A percentile compares a stretch with the other conserved stretches of the same genome.
These are phyloP conservation scores for Neoscytalidium dimidiatum DNA, from an alignment of 2,329 filamentous ascomycete genomes.

Conservation along the genomic window DNA sequence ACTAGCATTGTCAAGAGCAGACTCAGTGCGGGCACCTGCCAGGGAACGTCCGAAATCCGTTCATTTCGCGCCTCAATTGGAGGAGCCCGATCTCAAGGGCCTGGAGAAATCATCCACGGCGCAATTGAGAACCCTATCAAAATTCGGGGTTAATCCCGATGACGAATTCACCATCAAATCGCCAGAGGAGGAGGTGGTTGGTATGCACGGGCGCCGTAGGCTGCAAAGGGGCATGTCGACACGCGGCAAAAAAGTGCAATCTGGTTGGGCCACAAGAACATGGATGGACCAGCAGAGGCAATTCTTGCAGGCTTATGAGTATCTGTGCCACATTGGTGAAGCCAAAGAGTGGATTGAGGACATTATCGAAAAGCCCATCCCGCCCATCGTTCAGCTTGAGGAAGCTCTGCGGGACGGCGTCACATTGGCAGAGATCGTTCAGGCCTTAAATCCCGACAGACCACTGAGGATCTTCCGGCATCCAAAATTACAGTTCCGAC, in stretches of 20 bases:
- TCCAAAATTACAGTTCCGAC: conserved; percentile 83
- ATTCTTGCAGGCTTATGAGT: conserved; percentile 95
- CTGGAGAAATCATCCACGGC: conserved; percentile 87
- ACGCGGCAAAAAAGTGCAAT: conserved; percentile 54
- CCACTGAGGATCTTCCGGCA: conserved; percentile 82
- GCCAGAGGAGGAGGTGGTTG: conserved; percentile 81
- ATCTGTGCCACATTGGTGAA: conserved; percentile 97
- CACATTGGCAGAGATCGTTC: conserved; percentile 90
- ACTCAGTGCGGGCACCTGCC: conserved; percentile 39
- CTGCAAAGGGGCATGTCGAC: conserved; percentile 69
- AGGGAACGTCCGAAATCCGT: conserved; percentile 29
- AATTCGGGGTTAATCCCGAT: conserved; percentile 68
- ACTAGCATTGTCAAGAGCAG: conserved; percentile 40
- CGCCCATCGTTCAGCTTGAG: conserved; percentile 90
- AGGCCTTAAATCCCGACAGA: conserved; percentile 78
- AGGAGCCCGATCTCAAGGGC: conserved; percentile 67
- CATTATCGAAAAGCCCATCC: conserved; percentile 80
- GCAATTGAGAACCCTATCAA: conserved; percentile 84
- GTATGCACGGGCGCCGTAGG: conserved; percentile 79
- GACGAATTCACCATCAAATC: conserved; percentile 77
- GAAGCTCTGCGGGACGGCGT: conserved; percentile 91
- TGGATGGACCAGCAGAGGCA: conserved; percentile 99
- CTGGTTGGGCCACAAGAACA: conserved; percentile 75
- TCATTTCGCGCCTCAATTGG: conserved; percentile 33
- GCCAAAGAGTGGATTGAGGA: conserved; percentile 99